Percentiles rank a stretch among this genome's conserved stretches.
Conservation (phyloP, 257 asterid genomes). For the Jasminum sambac region DNA sequence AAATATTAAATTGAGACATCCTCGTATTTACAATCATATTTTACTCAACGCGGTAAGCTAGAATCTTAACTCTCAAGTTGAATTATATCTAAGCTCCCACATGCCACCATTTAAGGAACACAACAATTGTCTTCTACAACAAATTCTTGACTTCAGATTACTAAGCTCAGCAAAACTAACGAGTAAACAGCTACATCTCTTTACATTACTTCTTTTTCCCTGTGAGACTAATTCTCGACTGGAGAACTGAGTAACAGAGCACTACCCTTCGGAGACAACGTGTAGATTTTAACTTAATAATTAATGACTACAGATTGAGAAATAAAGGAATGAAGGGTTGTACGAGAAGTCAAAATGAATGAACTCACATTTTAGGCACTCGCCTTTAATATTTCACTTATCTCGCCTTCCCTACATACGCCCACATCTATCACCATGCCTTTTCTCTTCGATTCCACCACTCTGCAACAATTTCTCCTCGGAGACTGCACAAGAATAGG, state of each 20-base stretch:
- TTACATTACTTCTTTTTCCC: conserved; percentile 8
- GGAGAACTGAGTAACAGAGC: neutral
- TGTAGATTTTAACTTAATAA: conserved; percentile 25
- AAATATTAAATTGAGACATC: neutral
- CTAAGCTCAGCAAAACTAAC: neutral
- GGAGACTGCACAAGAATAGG: conserved; percentile 56
- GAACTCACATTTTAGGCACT: neutral
- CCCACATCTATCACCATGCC: conserved; percentile 67
- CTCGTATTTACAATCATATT: neutral
- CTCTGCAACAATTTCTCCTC: conserved; percentile 83
- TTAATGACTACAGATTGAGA: conserved; percentile 26
- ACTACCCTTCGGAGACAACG: conserved; percentile 9
- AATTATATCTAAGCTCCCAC: neutral
- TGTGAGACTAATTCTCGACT: neutral
- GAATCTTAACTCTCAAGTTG: neutral
- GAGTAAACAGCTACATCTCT: neutral
- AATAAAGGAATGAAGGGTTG: conserved; percentile 15
- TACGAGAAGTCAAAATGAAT: conserved; percentile 9
- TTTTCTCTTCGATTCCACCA: conserved; percentile 38
- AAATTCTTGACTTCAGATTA: neutral
- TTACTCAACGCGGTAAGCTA: neutral
- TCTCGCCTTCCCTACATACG: conserved; percentile 70
- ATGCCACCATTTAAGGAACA: neutral
- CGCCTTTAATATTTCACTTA: conserved; percentile 33
- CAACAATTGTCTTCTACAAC: neutral